Conservation (phyloP, 805 yeast genomes). For the Saccharomycopsis oosterbeekiorum region DNA sequence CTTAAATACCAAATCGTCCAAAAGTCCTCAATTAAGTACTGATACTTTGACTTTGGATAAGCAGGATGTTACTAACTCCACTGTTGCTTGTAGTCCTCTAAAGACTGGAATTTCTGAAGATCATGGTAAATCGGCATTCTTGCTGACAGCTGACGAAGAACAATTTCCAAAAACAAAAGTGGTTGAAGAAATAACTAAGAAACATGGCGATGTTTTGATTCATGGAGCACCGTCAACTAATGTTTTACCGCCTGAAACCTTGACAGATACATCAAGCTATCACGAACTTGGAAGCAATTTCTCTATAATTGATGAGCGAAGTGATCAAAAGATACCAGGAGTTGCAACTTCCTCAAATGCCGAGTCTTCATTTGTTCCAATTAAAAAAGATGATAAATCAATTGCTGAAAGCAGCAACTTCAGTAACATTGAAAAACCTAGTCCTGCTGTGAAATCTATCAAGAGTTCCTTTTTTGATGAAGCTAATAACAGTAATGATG, state of each 20-base stretch:
- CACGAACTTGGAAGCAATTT: background rate
- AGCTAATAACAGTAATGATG: slow-evolving; percentile 12
- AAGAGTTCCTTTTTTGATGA: background rate
- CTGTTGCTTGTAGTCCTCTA: background rate
- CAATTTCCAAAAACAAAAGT: background rate
- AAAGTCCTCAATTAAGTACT: background rate
- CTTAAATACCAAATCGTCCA: background rate
- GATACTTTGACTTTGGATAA: background rate
- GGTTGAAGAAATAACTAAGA: background rate
- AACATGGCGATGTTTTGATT: background rate
- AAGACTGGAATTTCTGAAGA: background rate
- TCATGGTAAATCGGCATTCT: background rate
- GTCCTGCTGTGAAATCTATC: slow-evolving; percentile 8
- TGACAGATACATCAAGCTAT: background rate
- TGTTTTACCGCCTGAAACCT: background rate
- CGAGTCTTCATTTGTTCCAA: slow-evolving; percentile 4
- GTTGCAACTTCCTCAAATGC: background rate
- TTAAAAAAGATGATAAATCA: slow-evolving; percentile 8
- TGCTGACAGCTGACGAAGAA: background rate
- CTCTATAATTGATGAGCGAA: background rate
- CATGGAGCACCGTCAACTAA: background rate
- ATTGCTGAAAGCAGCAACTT: slow-evolving; percentile 19
- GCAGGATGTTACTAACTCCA: background rate
- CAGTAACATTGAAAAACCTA: slow-evolving; percentile 16
- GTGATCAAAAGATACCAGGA: background rate